Evolutionary conservation across 371 early-diverging fungal species (phyloP).

Genomic region (Caulochytrium protostelioides): DNA sequence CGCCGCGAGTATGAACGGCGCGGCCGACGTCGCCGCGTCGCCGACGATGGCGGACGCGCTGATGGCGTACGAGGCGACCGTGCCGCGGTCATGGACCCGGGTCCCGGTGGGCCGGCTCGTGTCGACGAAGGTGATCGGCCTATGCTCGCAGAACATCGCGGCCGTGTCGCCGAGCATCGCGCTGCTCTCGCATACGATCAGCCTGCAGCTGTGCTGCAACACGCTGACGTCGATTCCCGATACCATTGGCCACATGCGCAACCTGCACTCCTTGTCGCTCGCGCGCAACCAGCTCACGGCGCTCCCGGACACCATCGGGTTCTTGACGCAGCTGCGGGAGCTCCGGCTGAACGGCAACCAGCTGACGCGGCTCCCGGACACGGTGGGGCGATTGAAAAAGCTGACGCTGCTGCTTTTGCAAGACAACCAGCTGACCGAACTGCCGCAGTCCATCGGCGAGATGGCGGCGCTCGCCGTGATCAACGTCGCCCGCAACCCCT

Average conservation of each 20-base stretch:
- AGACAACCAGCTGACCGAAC: slow-evolving; percentile 23
- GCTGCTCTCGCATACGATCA: slow-evolving; percentile 11
- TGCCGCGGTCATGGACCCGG: too few species aligned
- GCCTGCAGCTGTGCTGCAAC: slow-evolving; percentile 23
- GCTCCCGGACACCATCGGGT: slow-evolving; percentile 46
- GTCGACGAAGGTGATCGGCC: slow-evolving; percentile 6
- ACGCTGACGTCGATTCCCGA: slow-evolving; percentile 22
- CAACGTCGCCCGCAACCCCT: slow-evolving; percentile 42
- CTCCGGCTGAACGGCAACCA: slow-evolving; percentile 38
- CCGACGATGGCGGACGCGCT: too few species aligned
- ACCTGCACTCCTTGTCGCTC: slow-evolving; percentile 38
- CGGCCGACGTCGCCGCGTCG: too few species aligned
- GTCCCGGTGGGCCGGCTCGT: slow-evolving; percentile 11
- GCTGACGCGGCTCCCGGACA: slow-evolving; percentile 33
- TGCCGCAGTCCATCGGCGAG: slow-evolving; percentile 40
- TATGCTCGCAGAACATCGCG: slow-evolving; percentile 12
- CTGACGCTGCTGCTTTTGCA: slow-evolving; percentile 34
- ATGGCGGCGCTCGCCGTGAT: slow-evolving; percentile 32
- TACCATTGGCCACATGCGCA: slow-evolving; percentile 38
- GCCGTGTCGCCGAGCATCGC: slow-evolving; percentile 17
- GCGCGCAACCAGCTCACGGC: slow-evolving; percentile 35
- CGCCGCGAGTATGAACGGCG: too few species aligned
- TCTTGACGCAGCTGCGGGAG: slow-evolving; percentile 40
- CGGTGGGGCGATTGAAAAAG: slow-evolving; percentile 33
- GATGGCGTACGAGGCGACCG: too few species aligned